Base-by-base conservation (phyloP, 768 basidiomycete species). In the Artomyces pyxidatus region DNA sequence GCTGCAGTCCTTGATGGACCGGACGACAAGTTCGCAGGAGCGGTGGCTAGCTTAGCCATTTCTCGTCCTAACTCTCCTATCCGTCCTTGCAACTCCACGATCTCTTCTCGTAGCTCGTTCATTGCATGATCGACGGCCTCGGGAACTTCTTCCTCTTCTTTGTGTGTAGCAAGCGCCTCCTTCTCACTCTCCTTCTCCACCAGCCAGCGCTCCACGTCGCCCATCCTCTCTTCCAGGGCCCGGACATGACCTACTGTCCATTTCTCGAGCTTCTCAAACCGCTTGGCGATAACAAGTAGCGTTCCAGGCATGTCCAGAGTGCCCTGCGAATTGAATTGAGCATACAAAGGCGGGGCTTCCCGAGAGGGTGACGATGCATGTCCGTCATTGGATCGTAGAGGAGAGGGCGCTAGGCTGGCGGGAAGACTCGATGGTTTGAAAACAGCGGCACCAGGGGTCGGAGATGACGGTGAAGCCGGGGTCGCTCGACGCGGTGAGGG, bases 161-260 rank as follows among this genome's bases (percentile, higher is more conserved):
- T 54, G 21, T 25, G 26, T 17, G 40, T 47, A 21, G 55, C 45
- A 3, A 26, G 38, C 25, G 48, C 56, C 29, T 77, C 78, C 51
- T 76, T 80, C 58, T 83, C 81, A 50, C 73, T 80, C 66, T 91
- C 88, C 61, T 85, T 88, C 52, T 89, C 88, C 5, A 91, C 88
- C 8, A 91, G 71, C 86, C 87, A 92, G 39, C 81, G 74, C 61
- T 92, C 89, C n/a, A 92, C 89, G 49, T 92, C 89, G 52, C 82
- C 80, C 88, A 92, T 92, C 27, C 89, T 77, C 17, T 91, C 89
- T 56, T 92, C 89, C n/a, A 92, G 68, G 1, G 89, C 89, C 47
- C 89, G 81, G 3, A 90, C 88, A 57, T 92, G 89, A 6, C 86
- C 81, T 3, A 92, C 87, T 0, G 88, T 85, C 89, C 89, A 92